These are phyloP conservation scores for Boletellus deceptivus DNA, from an alignment of 1,284 basidiomycete species.

Conservation along the genomic window DNA sequence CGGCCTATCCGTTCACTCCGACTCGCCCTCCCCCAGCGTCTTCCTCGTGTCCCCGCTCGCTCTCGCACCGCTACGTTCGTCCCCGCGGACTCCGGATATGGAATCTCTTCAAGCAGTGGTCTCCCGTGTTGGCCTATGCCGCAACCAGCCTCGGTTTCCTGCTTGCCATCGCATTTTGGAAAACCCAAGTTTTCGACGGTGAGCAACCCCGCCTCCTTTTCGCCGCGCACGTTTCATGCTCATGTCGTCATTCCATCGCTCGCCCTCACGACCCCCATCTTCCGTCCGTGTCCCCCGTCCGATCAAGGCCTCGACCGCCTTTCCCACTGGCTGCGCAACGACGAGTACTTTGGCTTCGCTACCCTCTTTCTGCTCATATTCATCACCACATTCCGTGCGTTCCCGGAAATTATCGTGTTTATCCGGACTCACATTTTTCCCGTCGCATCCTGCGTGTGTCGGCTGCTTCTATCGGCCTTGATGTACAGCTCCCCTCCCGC, in stretches of 20 bases:
- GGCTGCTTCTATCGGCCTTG: constrained; percentile 14
- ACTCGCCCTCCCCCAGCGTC: constrained; percentile 16
- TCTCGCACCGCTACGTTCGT: constrained; percentile 41
- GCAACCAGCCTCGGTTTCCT: constrained; percentile 68
- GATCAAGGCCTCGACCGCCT: constrained; percentile 65
- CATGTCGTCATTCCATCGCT: neutral
- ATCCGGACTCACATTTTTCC: constrained; percentile 4
- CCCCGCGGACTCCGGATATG: constrained; percentile 53
- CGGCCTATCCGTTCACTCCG: constrained; percentile 22
- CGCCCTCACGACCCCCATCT: neutral
- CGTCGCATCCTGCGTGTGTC: constrained; percentile 8
- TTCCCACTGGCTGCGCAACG: constrained; percentile 67
- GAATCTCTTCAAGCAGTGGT: constrained; percentile 63
- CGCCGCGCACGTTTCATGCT: neutral
- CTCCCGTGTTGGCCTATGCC: constrained; percentile 68
- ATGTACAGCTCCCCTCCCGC: constrained; percentile 68
- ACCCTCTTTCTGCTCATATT: constrained; percentile 77
- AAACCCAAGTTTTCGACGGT: constrained; percentile 70
- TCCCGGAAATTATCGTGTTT: neutral
- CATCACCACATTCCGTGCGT: constrained; percentile 80
- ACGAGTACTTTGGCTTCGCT: constrained; percentile 65
- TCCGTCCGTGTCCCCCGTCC: neutral
- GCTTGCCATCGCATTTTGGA: constrained; percentile 71
- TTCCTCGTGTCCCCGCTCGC: constrained; percentile 27
- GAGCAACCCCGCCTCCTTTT: constrained; percentile 28